phyloP scores from a whole-genome alignment of 805 yeast species.

The Babjeviella inositovora region DNA sequence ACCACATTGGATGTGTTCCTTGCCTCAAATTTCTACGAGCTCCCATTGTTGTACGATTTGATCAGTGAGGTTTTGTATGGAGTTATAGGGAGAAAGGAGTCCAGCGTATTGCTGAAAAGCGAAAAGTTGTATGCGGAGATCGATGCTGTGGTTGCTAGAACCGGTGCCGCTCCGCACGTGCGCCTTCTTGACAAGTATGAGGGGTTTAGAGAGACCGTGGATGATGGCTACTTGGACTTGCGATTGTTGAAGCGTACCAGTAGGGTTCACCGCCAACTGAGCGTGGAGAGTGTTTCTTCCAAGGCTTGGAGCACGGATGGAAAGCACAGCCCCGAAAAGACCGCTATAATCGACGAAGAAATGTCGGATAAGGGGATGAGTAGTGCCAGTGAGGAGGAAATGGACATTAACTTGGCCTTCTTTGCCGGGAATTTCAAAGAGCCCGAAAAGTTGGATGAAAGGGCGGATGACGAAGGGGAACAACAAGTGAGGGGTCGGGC shows the following conservation, averaged over 20 bases:
- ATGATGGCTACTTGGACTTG: conserved; percentile 49
- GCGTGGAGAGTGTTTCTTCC: no score
- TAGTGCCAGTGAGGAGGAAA: conserved; percentile 8
- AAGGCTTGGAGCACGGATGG: no score
- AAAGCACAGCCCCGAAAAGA: conserved; percentile 1
- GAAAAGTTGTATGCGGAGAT: conserved; percentile 11
- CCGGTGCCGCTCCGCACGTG: conserved; percentile 4
- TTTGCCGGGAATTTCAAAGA: no score
- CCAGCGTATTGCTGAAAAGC: conserved; percentile 23
- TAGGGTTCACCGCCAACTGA: no score
- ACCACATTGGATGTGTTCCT: conserved; percentile 48
- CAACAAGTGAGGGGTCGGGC: conserved; percentile 10
- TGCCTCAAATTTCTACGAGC: conserved; percentile 47
- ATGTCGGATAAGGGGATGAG: conserved; percentile 5
- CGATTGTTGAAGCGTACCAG: conserved; percentile 31
- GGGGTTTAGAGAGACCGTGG: conserved; percentile 16
- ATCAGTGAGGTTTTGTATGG: conserved; percentile 57
- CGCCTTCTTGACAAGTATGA: conserved; percentile 10
- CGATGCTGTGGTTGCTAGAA: conserved; percentile 2
- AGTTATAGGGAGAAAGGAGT: conserved; percentile 53
- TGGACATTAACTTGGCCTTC: no score
- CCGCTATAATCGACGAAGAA: conserved; percentile 3
- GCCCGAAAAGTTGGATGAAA: conserved; percentile 6
- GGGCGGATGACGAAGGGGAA: conserved; percentile 3
- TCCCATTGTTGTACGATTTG: conserved; percentile 56